These are phyloP conservation scores for Asterochloris erici DNA, from an alignment of 139 green algal species.

Conservation along the genomic window DNA sequence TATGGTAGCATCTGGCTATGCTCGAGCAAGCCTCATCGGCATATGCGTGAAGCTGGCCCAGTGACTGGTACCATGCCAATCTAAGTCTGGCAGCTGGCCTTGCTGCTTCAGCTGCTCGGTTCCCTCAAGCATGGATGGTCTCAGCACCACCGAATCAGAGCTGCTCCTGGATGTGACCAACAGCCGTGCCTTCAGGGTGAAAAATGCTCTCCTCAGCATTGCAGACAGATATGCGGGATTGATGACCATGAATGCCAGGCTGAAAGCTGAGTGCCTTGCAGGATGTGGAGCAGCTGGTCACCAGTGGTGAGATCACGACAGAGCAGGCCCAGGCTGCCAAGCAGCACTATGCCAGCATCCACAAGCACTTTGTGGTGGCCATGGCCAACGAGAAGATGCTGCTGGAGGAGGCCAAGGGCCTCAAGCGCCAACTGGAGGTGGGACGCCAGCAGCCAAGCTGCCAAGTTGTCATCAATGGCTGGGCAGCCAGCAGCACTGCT, in stretches of 20 bases:
- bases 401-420: conserved; percentile 34
- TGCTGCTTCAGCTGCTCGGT: too few relatives aligned
- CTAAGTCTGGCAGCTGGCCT: too few relatives aligned
- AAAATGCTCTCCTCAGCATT: background rate
- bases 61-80: too few relatives aligned
- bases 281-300: conserved; percentile 9
- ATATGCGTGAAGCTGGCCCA: too few relatives aligned
- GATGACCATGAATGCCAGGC: background rate
- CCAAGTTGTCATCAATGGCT: too few relatives aligned
- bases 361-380: conserved; percentile 35
- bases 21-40: too few relatives aligned
- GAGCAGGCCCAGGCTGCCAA: conserved; percentile 12
- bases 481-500: too few relatives aligned
- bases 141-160: background rate
- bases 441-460: background rate
- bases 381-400: conserved; percentile 47
- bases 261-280: background rate
- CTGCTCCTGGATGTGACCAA: conserved; percentile 16
- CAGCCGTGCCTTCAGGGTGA: conserved; percentile 12
- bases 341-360: conserved; percentile 16
- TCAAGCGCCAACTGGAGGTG: conserved; percentile 53
- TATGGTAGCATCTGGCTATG: too few relatives aligned
- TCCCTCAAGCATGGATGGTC: too few relatives aligned
- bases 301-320: conserved; percentile 1
- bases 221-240: background rate